phyloP scores from a whole-genome alignment of 139 green algal genomes.

The Coelastrella sp. region DNA sequence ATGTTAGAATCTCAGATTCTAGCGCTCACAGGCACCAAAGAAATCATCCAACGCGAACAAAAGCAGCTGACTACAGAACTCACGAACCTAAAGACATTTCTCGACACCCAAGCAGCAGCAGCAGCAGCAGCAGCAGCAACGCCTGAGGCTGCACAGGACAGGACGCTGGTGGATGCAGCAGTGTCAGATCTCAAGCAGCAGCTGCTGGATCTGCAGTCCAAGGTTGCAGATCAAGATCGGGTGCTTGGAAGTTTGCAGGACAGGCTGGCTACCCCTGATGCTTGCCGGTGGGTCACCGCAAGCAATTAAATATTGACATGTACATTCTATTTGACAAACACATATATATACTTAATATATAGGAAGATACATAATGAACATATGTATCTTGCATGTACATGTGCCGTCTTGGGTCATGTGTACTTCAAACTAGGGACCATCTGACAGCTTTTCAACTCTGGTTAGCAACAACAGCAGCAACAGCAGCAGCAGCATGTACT shows the following conservation, averaged over 20 bases:
- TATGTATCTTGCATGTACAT: too few relatives aligned
- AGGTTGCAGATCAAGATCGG: not conserved
- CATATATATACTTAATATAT: too few relatives aligned
- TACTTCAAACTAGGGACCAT: too few relatives aligned
- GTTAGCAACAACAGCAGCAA: too few relatives aligned
- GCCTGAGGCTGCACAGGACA: not conserved
- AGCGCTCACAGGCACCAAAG: slow-evolving; percentile 9
- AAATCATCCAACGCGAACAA: slow-evolving; percentile 30
- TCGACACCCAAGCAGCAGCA: slow-evolving; percentile 31
- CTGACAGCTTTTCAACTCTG: too few relatives aligned
- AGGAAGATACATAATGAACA: too few relatives aligned
- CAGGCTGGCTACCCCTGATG: not conserved
- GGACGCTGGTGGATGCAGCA: not conserved
- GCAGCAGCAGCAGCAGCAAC: slow-evolving; percentile 5
- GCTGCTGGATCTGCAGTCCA: not conserved
- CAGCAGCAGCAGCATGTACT: too few relatives aligned
- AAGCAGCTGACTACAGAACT: slow-evolving; percentile 34
- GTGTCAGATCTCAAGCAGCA: slow-evolving; percentile 15
- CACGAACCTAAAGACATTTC: slow-evolving; percentile 33
- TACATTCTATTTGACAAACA: too few relatives aligned
- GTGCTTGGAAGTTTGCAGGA: not conserved
- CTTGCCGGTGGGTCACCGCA: not conserved
- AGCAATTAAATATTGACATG: too few relatives aligned
- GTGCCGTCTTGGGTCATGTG: too few relatives aligned
- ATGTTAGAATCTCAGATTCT: slow-evolving; percentile 23